Percentiles rank a stretch among this genome's conserved stretches.
These are phyloP conservation scores for Trichophyton benhamiae DNA, from an alignment of 2,329 filamentous ascomycete species.

Conservation along the genomic window DNA sequence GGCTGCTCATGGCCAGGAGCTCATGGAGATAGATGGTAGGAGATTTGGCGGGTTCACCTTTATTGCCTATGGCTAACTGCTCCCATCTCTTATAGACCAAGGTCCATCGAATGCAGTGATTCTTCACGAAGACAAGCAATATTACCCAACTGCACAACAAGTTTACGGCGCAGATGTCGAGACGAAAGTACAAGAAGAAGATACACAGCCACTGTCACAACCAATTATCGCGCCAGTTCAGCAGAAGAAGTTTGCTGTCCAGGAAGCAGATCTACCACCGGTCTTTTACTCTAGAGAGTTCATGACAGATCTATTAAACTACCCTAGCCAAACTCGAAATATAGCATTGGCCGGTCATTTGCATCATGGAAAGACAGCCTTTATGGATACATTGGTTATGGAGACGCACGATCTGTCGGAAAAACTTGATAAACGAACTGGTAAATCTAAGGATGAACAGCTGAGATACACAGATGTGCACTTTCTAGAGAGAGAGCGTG, in stretches of 20 bases:
- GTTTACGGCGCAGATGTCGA: constrained; percentile 92
- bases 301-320: constrained; percentile 93
- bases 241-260: constrained; percentile 89
- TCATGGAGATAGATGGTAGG: constrained; percentile 82
- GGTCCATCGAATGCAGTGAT: constrained; percentile 94
- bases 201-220: constrained; percentile 80
- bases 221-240: constrained; percentile 89
- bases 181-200: constrained; percentile 90
- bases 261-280: constrained; percentile 79
- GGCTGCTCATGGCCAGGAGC: constrained; percentile 57
- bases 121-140: constrained; percentile 97
- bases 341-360: constrained; percentile 83
- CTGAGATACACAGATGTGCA: constrained; percentile 91
- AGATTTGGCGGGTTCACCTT: neutral
- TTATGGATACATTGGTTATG: constrained; percentile 95
- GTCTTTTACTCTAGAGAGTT: constrained; percentile 82
- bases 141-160: constrained; percentile 95
- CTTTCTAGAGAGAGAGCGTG: constrained; percentile 74
- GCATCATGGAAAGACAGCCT: constrained; percentile 94
- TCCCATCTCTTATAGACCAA: constrained; percentile 42
- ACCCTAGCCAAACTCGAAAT: constrained; percentile 86
- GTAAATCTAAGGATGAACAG: constrained; percentile 74
- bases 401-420: constrained; percentile 84
- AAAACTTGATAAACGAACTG: constrained; percentile 65
- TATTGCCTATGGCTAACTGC: neutral